Conservation (phyloP, 768 basidiomycete species). For the Hypholoma fasciculare region DNA sequence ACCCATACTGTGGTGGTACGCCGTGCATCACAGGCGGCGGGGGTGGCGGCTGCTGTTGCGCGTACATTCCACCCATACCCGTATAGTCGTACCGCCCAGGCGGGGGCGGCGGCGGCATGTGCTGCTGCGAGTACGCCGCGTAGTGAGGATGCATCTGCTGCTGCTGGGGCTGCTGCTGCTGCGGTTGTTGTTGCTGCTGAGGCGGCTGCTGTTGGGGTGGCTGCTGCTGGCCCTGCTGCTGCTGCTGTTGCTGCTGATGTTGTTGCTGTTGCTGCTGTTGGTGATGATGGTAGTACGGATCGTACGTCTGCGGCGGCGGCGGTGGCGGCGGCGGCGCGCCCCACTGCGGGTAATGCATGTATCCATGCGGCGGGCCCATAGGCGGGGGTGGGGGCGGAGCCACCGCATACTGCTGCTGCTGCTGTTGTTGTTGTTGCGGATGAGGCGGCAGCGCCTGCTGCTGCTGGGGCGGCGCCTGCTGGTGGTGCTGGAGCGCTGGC, state of each 20-base stretch:
- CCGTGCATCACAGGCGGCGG: conserved; percentile 19
- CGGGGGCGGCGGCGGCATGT: conserved; percentile 18
- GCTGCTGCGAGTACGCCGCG: conserved; percentile 22
- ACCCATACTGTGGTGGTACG: conserved; percentile 17
- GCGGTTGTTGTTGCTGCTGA: conserved; percentile 3
- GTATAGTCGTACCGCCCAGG: conserved; percentile 28
- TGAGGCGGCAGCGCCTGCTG: conserved; percentile 18
- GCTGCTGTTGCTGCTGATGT: neutral
- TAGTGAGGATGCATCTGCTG: conserved; percentile 18
- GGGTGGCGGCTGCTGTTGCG: conserved; percentile 22
- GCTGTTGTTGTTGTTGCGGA: conserved; percentile 15
- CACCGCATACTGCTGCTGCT: conserved; percentile 19
- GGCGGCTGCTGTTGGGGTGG: conserved; percentile 1
- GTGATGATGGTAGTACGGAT: conserved; percentile 31
- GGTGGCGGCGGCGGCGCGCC: conserved; percentile 24
- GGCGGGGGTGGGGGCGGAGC: conserved; percentile 24
- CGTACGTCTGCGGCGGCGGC: conserved; percentile 26
- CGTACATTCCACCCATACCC: conserved; percentile 24
- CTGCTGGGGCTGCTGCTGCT: conserved; percentile 4
- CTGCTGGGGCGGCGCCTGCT: conserved; percentile 10
- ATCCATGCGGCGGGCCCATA: conserved; percentile 21
- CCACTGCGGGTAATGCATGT: conserved; percentile 24
- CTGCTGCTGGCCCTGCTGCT: neutral
- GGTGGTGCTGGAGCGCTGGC: conserved; percentile 8
- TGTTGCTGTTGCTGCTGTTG: conserved; percentile 19